A percentile compares a stretch with the other conserved stretches of the same genome.
These are phyloP conservation scores for Alternaria triticina DNA, from an alignment of 2,329 filamentous ascomycete species.

Conservation along the genomic window DNA sequence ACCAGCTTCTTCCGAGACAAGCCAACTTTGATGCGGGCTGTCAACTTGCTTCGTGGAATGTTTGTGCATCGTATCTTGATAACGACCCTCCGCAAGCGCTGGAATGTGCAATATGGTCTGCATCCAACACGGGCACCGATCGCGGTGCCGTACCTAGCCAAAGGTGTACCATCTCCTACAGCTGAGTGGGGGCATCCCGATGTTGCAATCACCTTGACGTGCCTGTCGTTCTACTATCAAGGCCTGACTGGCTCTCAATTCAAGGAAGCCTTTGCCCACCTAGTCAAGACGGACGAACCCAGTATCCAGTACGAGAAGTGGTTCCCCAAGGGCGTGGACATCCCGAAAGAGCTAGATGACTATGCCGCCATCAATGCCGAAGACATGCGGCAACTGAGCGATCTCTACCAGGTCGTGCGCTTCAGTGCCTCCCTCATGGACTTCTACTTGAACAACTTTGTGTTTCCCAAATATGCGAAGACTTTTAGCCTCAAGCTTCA, in stretches of 20 bases:
- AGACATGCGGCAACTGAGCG: slow-evolving; percentile 57
- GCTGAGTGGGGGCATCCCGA: slow-evolving; percentile 75
- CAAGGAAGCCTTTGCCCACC: slow-evolving; percentile 56
- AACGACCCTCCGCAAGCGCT: slow-evolving; percentile 67
- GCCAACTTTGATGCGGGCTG: slow-evolving; percentile 49
- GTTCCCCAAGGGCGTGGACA: slow-evolving; percentile 49
- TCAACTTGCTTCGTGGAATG: slow-evolving; percentile 69
- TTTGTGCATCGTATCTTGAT: slow-evolving; percentile 66
- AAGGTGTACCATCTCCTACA: slow-evolving; percentile 67
- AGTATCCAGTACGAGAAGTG: slow-evolving; percentile 63
- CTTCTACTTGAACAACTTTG: slow-evolving; percentile 69
- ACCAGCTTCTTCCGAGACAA: slow-evolving; percentile 42
- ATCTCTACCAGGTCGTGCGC: slow-evolving; percentile 49
- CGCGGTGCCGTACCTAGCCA: slow-evolving; percentile 69
- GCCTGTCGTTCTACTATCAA: slow-evolving; percentile 67
- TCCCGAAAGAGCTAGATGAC: slow-evolving; percentile 57
- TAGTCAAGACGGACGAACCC: slow-evolving; percentile 64
- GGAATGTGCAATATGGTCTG: slow-evolving; percentile 67
- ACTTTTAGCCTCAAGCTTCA: slow-evolving; percentile 69
- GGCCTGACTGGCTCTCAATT: slow-evolving; percentile 62
- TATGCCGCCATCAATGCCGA: slow-evolving; percentile 67
- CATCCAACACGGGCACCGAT: slow-evolving; percentile 60
- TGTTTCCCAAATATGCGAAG: slow-evolving; percentile 70
- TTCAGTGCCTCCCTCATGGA: slow-evolving; percentile 64
- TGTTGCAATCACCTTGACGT: slow-evolving; percentile 50